These are phyloP conservation scores for Suaeda aralocaspica DNA, from an alignment of 148 eudicot species.

Conservation along the genomic window DNA sequence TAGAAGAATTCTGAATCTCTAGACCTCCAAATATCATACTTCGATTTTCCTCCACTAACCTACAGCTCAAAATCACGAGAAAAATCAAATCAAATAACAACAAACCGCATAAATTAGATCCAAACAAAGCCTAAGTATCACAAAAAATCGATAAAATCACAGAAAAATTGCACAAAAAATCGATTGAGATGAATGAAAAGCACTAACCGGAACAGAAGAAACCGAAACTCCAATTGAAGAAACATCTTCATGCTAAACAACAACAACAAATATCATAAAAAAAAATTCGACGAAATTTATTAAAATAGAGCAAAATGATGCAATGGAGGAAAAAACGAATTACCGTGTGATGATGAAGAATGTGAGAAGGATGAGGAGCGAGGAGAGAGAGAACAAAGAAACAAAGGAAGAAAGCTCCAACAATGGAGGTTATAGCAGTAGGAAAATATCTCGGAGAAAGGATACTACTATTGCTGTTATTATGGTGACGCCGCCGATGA, in stretches of 20 bases:
- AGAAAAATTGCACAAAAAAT: neutral
- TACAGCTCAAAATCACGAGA: constrained; percentile 28
- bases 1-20: constrained; percentile 57
- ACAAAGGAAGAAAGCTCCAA: constrained; percentile 45
- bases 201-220: constrained; percentile 70
- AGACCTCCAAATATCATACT: constrained; percentile 69
- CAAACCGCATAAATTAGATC: constrained; percentile 40
- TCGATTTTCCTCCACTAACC: constrained; percentile 50
- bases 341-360: constrained; percentile 30
- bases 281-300: neutral
- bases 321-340: no score
- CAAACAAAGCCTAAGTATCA: constrained; percentile 22
- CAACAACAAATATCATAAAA: constrained; percentile 1
- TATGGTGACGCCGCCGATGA: constrained; percentile 79
- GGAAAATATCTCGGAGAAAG: constrained; percentile 37
- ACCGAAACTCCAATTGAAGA: constrained; percentile 24
- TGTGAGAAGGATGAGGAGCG: constrained; percentile 48
- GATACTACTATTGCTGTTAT: constrained; percentile 18
- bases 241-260: constrained; percentile 32
- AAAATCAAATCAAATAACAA: constrained; percentile 21
- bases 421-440: constrained; percentile 32
- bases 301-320: neutral
- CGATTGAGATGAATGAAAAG: neutral
- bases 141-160: no score
- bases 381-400: constrained; percentile 49